Conservation (phyloP, 805 yeast genomes). For the Metschnikowia cubensis region DNA sequence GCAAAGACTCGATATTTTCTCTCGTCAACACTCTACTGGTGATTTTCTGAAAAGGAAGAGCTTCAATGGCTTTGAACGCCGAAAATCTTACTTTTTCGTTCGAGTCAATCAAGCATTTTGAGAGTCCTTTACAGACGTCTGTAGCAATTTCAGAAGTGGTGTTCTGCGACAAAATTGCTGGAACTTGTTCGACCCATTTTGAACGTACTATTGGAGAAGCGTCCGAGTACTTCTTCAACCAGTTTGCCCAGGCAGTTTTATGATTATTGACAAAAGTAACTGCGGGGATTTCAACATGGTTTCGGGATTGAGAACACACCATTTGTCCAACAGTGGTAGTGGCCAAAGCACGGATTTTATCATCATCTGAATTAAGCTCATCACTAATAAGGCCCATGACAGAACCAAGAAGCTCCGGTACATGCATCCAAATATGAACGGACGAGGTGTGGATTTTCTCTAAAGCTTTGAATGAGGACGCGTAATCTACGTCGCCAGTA, state of each 20-base stretch:
- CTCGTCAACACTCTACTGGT: conserved; percentile 45
- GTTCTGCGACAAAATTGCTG: conserved; percentile 43
- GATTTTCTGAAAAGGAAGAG: conserved; percentile 45
- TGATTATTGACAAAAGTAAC: conserved; percentile 57
- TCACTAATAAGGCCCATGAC: conserved; percentile 78
- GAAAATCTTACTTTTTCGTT: conserved; percentile 68
- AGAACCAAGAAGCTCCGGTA: conserved; percentile 69
- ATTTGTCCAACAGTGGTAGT: conserved; percentile 71
- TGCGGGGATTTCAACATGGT: conserved; percentile 34
- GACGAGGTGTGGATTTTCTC: conserved; percentile 60
- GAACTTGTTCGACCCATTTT: conserved; percentile 63
- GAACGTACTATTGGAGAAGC: conserved; percentile 58
- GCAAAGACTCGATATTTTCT: conserved; percentile 49
- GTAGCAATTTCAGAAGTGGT: conserved; percentile 45
- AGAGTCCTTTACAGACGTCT: conserved; percentile 45
- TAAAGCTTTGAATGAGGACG: conserved; percentile 38
- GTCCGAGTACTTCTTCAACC: conserved; percentile 77
- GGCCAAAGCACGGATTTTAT: conserved; percentile 58
- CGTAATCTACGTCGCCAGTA: conserved; percentile 11
- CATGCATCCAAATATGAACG: conserved; percentile 68
- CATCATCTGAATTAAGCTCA: conserved; percentile 71
- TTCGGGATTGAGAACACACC: conserved; percentile 35
- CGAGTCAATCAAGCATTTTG: conserved; percentile 68
- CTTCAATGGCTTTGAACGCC: conserved; percentile 51
- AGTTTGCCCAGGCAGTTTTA: conserved; percentile 57